Base-by-base conservation (phyloP, 2,329 filamentous ascomycete species). In the Colletotrichum chrysophilum region DNA sequence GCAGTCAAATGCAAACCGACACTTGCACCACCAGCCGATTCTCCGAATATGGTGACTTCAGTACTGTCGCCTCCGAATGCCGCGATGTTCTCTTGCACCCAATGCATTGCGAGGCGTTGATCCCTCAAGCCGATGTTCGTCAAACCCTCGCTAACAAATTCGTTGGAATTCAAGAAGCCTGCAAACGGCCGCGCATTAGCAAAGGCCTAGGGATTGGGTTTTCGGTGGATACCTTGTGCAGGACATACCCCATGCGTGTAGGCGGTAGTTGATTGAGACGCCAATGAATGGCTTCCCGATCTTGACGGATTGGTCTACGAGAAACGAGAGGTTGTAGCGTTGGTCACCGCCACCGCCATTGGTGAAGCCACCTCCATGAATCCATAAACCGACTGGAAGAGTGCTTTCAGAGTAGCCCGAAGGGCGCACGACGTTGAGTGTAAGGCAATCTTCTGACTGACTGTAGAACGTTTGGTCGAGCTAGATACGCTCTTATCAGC, bases 211-310 rank as follows among this genome's bases (percentile, higher is more conserved):
- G 4, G 24, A 24, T 4, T 75, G 86, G 86, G 76, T 89, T 89
- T 1, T 85, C 78, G n/a, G 84, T 84, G 66, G 84, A 4, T 4
- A 48, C 13, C 8, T 13, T 38, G 14, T 4, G 16, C 36, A 48
- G 5, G 86, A 0, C 87, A 87, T 5, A 85, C 85, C 26, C 85
- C 81, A 7, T 85, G 30, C 56, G 3, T 28, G 30, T 13, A 61
- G 26, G 9, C 56, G 83, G 78, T 79, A 88, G 86, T 87, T 88
- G 71, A 88, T 85, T 0, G 82, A 81, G 14, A 88, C 83, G 5
- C 83, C 85, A 65, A 91, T 86, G 5, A 90, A 82, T 0, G 89
- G 89, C 34, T 85, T 82, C 0, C 84, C 85, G n/a, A 84, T 84
- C n/a, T 86, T 83, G 1, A 81, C 80, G 0, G 87, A 87, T 7